Base-by-base conservation (phyloP, 306 rosid species). In the Luffa aegyptiaca region DNA sequence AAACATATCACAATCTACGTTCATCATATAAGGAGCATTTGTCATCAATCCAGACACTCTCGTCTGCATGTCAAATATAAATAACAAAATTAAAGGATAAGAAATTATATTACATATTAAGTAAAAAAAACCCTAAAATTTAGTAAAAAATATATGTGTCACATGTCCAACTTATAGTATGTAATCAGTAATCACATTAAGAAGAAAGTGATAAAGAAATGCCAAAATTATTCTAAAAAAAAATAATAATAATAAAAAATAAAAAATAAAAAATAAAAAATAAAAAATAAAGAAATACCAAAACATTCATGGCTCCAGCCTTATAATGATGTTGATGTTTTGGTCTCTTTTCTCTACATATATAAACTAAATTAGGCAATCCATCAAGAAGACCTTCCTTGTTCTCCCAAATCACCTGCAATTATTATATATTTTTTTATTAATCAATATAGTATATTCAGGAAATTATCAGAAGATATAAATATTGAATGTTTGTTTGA, bases 231-330 rank as follows among this genome's bases (percentile, higher is more conserved):
- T n/a, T n/a, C n/a, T n/a, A n/a, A n/a, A n/a, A n/a, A n/a, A n/a
- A n/a, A n/a, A n/a, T n/a, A n/a, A n/a, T n/a, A n/a, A n/a, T n/a
- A n/a, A n/a, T n/a, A n/a, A n/a, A n/a, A n/a, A n/a, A n/a, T n/a
- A n/a, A n/a, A n/a, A n/a, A n/a, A n/a, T n/a, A n/a, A n/a, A n/a
- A n/a, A n/a, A n/a, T n/a, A n/a, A n/a, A n/a, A n/a, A n/a, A n/a
- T n/a, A n/a, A n/a, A n/a, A n/a, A n/a, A n/a, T n/a, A n/a, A n/a
- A n/a, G n/a, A n/a, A n/a, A n/a, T 80, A 92, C 92, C 80, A 89
- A 79, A 51, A 53, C 88, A 36, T 93, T 93, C 93, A 89, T 89
- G 56, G 96, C 91, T 2, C 97, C 97, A 0, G 97, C 96, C 83
- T 93, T 93, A 78, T 83, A 88, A 53, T 89, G 88, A 81, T 92